These are phyloP conservation scores for Taphrina pruni DNA, from an alignment of 1,139 yeast species.

Conservation along the genomic window DNA sequence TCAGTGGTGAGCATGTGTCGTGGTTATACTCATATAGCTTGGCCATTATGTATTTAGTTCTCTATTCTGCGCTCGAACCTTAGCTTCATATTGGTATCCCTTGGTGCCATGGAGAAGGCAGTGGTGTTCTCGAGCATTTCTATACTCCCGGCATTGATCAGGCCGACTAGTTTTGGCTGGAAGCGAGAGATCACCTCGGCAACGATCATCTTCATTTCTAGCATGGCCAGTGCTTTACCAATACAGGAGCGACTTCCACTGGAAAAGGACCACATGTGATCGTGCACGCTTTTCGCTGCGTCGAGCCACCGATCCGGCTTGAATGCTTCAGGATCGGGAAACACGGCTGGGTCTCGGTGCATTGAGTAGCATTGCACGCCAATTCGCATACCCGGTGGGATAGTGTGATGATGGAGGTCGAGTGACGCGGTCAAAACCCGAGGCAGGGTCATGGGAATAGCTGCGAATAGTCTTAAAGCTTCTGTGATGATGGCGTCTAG, in stretches of 20 bases:
- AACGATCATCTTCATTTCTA: constrained; percentile 13
- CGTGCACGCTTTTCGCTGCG: constrained; percentile 49
- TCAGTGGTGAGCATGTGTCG: neutral
- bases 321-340: constrained; percentile 60
- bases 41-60: neutral
- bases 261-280: constrained; percentile 18
- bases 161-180: neutral
- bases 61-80: neutral
- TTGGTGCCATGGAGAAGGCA: constrained; percentile 7
- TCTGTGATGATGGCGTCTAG: constrained; percentile 66
- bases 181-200: constrained; percentile 12
- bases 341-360: constrained; percentile 61
- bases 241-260: constrained; percentile 29
- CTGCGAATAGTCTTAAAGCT: constrained; percentile 66
- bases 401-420: constrained; percentile 46
- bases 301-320: constrained; percentile 66
- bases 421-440: constrained; percentile 56
- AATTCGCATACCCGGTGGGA: constrained; percentile 63
- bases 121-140: constrained; percentile 6
- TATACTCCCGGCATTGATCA: neutral
- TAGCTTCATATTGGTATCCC: neutral
- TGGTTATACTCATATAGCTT: too few relatives aligned
- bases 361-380: constrained; percentile 71
- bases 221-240: constrained; percentile 20
- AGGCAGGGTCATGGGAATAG: constrained; percentile 79